phyloP scores from a whole-genome alignment of 352 stramenopile species.

The Pythium aristosporum region DNA sequence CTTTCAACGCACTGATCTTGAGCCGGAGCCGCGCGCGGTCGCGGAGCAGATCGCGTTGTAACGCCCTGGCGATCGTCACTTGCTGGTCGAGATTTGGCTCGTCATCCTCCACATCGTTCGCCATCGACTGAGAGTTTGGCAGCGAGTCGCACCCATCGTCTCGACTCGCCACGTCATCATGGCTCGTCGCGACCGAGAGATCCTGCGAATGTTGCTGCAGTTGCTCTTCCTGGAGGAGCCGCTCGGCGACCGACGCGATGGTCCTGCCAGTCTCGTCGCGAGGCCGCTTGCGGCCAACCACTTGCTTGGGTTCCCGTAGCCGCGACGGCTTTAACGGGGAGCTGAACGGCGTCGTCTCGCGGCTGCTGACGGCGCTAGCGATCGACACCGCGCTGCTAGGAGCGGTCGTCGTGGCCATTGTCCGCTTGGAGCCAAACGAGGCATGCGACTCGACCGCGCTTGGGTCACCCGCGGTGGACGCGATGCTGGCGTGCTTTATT shows the following conservation, averaged over 20 bases:
- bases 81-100: constrained; percentile 26
- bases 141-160: constrained; percentile 9
- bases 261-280: constrained; percentile 13
- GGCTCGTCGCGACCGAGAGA: constrained; percentile 15
- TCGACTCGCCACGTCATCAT: constrained; percentile 4
- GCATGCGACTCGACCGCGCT: not conserved
- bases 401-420: not conserved
- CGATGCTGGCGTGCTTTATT: constrained; percentile 13
- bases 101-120: constrained; percentile 13
- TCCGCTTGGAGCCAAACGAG: not conserved
- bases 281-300: constrained; percentile 13
- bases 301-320: constrained; percentile 12
- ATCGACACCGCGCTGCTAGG: constrained; percentile 9
- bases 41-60: constrained; percentile 42
- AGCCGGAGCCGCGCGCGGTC: constrained; percentile 52
- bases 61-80: constrained; percentile 33
- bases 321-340: constrained; percentile 2
- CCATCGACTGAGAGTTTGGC: not conserved
- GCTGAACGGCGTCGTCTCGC: constrained; percentile 24
- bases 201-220: constrained; percentile 11
- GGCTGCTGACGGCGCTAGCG: constrained; percentile 11
- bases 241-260: constrained; percentile 8
- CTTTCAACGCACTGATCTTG: constrained; percentile 37
- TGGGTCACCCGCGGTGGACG: not conserved
- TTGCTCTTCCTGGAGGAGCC: not conserved